Percentiles rank a stretch among this genome's conserved stretches.
phyloP scores from a whole-genome alignment of 805 yeast species.

The Candida chilensis region DNA sequence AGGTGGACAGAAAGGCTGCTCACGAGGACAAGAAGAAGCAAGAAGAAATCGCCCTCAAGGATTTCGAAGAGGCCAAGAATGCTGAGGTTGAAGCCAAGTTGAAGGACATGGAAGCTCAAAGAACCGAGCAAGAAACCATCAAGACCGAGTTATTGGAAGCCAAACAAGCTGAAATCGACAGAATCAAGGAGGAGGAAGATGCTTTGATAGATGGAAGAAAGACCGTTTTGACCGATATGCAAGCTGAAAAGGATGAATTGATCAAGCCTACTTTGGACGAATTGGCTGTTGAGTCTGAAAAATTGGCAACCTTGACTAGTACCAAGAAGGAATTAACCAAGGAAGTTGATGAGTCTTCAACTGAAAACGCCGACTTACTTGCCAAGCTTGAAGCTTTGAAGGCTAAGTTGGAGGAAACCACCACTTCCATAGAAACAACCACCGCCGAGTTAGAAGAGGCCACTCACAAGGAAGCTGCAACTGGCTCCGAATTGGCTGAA shows the following conservation, averaged over 20 bases:
- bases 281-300: slow-evolving; percentile 36
- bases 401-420: slow-evolving; percentile 31
- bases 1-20: slow-evolving; percentile 17
- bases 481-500: slow-evolving; percentile 26
- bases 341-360: slow-evolving; percentile 33
- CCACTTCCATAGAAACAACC: slow-evolving; percentile 20
- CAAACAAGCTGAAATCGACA: slow-evolving; percentile 15
- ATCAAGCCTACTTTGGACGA: slow-evolving; percentile 47
- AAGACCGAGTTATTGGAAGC: no score
- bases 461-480: slow-evolving; percentile 25
- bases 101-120: neutral
- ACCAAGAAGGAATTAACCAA: slow-evolving; percentile 36
- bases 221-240: slow-evolving; percentile 34
- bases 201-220: slow-evolving; percentile 34
- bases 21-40: slow-evolving; percentile 10
- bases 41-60: slow-evolving; percentile 15
- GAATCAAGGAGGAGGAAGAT: slow-evolving; percentile 20
- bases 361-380: slow-evolving; percentile 33
- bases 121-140: neutral
- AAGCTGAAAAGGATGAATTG: slow-evolving; percentile 43
- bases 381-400: slow-evolving; percentile 32
- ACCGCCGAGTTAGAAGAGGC: slow-evolving; percentile 21
- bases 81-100: slow-evolving; percentile 16
- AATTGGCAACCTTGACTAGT: slow-evolving; percentile 39
- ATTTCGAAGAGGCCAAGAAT: slow-evolving; percentile 18